Conservation (phyloP, 73 alveolate genomes). For the Paramecium tetraurelia region DNA sequence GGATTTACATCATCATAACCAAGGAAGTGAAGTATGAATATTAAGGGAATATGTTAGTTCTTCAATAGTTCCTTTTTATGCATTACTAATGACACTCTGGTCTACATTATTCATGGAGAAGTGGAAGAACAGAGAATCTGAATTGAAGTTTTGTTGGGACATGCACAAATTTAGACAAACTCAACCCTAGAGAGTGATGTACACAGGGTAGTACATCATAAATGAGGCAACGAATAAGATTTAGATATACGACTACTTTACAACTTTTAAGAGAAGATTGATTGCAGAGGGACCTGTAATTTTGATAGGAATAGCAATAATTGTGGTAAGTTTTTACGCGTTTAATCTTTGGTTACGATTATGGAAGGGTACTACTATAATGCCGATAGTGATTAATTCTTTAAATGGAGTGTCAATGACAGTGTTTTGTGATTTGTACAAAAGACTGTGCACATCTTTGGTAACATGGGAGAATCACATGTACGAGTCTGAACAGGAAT, state of each 20-base stretch:
- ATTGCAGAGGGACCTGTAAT: conserved; percentile 5
- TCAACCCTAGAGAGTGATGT: conserved; percentile 19
- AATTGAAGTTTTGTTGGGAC: conserved; percentile 28
- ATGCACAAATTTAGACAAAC: background rate
- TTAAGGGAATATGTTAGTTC: background rate
- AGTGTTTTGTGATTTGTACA: conserved; percentile 23
- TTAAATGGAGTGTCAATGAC: conserved; percentile 27
- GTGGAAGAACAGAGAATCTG: conserved; percentile 42
- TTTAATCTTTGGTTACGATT: background rate
- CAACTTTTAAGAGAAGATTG: conserved; percentile 4
- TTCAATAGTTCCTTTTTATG: conserved; percentile 11
- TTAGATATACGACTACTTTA: background rate
- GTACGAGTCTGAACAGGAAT: conserved; percentile 35
- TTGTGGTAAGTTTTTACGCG: background rate
- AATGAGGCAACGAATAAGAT: conserved; percentile 6
- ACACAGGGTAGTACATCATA: background rate
- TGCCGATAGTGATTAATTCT: conserved; percentile 26
- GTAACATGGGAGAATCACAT: conserved; percentile 36
- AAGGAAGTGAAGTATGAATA: background rate
- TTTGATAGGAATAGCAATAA: conserved; percentile 6
- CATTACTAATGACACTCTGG: conserved; percentile 14
- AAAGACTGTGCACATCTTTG: conserved; percentile 22
- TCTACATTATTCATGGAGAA: conserved; percentile 35
- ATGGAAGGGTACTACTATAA: background rate
- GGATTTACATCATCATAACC: background rate